phyloP scores from a whole-genome alignment of 495 filamentous ascomycete genomes.

The Penicillium chermesinum region DNA sequence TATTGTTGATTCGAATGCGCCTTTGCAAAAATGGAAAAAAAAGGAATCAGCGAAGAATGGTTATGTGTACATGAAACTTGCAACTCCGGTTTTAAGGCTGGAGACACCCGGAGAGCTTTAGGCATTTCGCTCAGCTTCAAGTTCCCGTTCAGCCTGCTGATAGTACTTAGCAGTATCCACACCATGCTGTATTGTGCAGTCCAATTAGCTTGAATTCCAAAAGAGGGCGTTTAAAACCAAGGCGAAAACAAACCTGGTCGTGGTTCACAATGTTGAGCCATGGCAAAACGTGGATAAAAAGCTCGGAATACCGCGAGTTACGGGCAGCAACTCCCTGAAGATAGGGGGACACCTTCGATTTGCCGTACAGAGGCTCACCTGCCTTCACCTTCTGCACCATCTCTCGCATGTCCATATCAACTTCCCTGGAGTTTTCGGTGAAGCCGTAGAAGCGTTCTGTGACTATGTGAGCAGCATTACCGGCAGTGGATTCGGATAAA shows the following conservation, averaged over 20 bases:
- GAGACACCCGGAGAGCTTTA: slow-evolving; percentile 11
- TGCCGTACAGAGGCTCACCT: slow-evolving; percentile 87
- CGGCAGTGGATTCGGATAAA: not conserved
- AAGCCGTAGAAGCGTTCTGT: slow-evolving; percentile 83
- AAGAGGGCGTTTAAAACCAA: no score
- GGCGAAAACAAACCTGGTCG: slow-evolving; percentile 64
- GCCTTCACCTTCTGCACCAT: slow-evolving; percentile 94
- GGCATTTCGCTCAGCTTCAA: slow-evolving; percentile 66
- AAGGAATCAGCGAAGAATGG: slow-evolving; percentile 15
- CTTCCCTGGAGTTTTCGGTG: slow-evolving; percentile 82
- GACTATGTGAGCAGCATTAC: slow-evolving; percentile 12
- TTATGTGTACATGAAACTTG: slow-evolving; percentile 30
- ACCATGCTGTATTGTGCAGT: slow-evolving; percentile 60
- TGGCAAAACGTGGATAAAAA: slow-evolving; percentile 77
- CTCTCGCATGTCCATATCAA: slow-evolving; percentile 95
- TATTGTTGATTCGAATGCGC: slow-evolving; percentile 26
- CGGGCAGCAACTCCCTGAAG: slow-evolving; percentile 90
- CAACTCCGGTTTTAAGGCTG: slow-evolving; percentile 10
- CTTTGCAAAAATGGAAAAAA: slow-evolving; percentile 9
- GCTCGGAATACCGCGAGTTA: slow-evolving; percentile 83
- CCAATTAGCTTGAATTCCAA: not conserved
- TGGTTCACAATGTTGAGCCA: slow-evolving; percentile 99
- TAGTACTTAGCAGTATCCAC: slow-evolving; percentile 99
- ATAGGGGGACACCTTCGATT: slow-evolving; percentile 68
- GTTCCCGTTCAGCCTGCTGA: slow-evolving; percentile 86